phyloP scores from a whole-genome alignment of 2,329 filamentous ascomycete genomes.

The Aureobasidium leucospermi region DNA sequence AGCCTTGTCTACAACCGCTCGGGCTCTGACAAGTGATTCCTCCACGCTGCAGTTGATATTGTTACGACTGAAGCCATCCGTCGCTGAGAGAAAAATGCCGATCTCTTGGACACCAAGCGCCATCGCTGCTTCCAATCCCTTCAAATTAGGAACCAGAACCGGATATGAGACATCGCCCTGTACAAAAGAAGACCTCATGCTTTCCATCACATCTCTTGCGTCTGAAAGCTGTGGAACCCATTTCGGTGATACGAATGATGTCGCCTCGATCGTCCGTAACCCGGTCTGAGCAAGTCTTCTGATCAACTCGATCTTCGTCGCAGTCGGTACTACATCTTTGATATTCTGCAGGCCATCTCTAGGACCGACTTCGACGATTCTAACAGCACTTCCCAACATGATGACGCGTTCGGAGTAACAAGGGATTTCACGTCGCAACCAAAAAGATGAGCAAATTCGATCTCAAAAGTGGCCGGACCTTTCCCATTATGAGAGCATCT shows the following conservation, averaged over 20 bases:
- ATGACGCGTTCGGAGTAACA: not conserved
- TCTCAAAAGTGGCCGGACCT: not conserved
- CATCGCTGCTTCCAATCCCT: slow-evolving; percentile 63
- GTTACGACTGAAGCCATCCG: slow-evolving; percentile 69
- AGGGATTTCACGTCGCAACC: too few species aligned
- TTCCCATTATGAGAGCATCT: not conserved
- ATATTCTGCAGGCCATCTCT: slow-evolving; percentile 82
- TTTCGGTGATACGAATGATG: slow-evolving; percentile 75
- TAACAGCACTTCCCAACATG: slow-evolving; percentile 27
- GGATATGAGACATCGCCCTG: slow-evolving; percentile 60
- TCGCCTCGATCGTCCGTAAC: slow-evolving; percentile 67
- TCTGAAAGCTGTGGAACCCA: slow-evolving; percentile 69
- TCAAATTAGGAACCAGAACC: slow-evolving; percentile 71
- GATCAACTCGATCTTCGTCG: slow-evolving; percentile 71
- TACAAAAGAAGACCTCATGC: not conserved
- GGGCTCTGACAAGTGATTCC: slow-evolving; percentile 63
- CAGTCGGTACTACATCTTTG: slow-evolving; percentile 60
- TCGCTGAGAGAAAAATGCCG: slow-evolving; percentile 75
- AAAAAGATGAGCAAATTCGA: too few species aligned
- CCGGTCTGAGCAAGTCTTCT: slow-evolving; percentile 61
- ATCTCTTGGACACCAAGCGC: slow-evolving; percentile 51
- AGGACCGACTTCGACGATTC: slow-evolving; percentile 75
- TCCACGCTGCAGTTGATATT: slow-evolving; percentile 77
- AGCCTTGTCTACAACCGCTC: slow-evolving; percentile 60
- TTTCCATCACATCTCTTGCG: slow-evolving; percentile 13